phyloP scores from a whole-genome alignment of 192 early-diverging fungal genomes.

The Funneliformis geosporum region DNA sequence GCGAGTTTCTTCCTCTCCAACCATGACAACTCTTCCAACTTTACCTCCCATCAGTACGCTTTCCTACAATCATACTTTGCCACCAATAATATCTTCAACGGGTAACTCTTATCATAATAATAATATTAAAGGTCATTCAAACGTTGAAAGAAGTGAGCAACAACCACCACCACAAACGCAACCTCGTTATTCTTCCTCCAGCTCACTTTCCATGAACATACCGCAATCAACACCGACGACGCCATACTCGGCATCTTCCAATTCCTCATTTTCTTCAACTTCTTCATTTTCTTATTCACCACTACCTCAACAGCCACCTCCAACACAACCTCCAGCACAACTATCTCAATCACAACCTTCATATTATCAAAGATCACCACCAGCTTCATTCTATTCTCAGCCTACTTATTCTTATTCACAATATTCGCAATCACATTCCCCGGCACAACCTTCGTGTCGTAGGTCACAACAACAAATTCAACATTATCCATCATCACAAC shows the following conservation, averaged over 20 bases:
- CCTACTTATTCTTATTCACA: background rate
- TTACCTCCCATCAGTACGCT: constrained; percentile 24
- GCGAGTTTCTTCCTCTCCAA: background rate
- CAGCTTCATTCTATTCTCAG: background rate
- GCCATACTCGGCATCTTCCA: background rate
- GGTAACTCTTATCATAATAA: background rate
- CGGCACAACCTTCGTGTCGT: background rate
- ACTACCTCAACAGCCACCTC: background rate
- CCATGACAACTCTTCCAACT: constrained; percentile 12
- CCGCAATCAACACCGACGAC: constrained; percentile 1
- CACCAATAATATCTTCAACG: constrained; percentile 5
- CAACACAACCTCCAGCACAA: constrained; percentile 12
- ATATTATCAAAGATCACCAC: background rate
- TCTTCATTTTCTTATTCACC: constrained; percentile 1
- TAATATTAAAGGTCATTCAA: background rate
- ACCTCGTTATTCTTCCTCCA: background rate
- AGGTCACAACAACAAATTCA: background rate
- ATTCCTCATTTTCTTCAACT: background rate
- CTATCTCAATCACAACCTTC: background rate
- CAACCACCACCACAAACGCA: too few relatives aligned
- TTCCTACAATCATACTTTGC: background rate
- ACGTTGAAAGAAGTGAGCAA: background rate
- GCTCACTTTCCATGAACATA: background rate
- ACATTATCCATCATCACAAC: background rate
- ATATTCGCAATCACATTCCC: background rate